A percentile compares a stretch with the other conserved stretches of the same genome.
Evolutionary conservation across 768 basidiomycete species (phyloP).

Genomic region (Trametes cingulata): DNA sequence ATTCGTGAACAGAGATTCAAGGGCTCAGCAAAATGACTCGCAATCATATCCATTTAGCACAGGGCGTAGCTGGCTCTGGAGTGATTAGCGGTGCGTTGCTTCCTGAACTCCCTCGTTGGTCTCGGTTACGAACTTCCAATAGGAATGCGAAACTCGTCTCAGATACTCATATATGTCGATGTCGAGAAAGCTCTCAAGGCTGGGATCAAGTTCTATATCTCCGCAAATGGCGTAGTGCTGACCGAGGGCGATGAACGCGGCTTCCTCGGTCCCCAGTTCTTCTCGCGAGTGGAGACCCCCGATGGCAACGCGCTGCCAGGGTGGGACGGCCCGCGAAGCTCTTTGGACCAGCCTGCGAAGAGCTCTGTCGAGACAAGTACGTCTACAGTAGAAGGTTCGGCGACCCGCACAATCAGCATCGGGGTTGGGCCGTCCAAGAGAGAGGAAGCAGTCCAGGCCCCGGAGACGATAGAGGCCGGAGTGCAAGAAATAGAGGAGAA

Average conservation of each 20-base stretch:
- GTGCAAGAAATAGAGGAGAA: conserved; percentile 8
- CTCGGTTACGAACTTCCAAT: background rate
- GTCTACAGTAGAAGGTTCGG: background rate
- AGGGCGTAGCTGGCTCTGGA: conserved; percentile 63
- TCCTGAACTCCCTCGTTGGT: background rate
- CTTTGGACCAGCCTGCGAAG: background rate
- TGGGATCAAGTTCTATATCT: conserved; percentile 75
- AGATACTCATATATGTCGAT: conserved; percentile 82
- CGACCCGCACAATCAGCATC: background rate
- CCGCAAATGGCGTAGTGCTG: conserved; percentile 86
- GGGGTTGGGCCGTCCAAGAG: conserved; percentile 3
- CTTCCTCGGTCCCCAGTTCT: conserved; percentile 61
- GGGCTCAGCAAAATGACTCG: conserved; percentile 85
- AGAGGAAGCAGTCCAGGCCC: conserved; percentile 1
- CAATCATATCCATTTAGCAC: conserved; percentile 93
- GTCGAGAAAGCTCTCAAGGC: conserved; percentile 66
- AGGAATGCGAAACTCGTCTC: conserved; percentile 83
- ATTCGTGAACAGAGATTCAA: conserved; percentile 48
- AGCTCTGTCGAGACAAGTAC: background rate
- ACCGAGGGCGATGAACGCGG: conserved; percentile 75
- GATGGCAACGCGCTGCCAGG: conserved; percentile 33
- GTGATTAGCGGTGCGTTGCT: conserved; percentile 70
- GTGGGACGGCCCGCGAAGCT: conserved; percentile 23
- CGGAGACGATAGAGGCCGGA: background rate
- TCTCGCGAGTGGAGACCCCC: conserved; percentile 63